Evolutionary conservation across 768 basidiomycete species (phyloP).

Genomic region (Amanita thiersii): DNA sequence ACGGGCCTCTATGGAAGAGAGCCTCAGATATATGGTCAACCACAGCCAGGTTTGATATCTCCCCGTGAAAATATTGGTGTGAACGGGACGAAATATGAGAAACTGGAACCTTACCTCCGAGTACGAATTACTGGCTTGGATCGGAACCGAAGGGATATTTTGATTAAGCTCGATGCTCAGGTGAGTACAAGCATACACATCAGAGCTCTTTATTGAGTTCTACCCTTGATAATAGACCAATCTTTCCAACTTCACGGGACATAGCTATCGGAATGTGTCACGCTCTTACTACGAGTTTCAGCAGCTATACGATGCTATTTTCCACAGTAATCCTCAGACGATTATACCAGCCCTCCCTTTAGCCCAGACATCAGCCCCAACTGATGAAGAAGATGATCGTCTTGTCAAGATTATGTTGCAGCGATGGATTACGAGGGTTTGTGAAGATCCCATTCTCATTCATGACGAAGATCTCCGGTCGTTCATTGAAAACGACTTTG

Average conservation of each 20-base stretch:
- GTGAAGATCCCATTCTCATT: conserved; percentile 83
- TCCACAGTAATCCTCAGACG: conserved; percentile 90
- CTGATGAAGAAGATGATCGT: conserved; percentile 97
- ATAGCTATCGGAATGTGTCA: conserved; percentile 88
- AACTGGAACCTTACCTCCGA: conserved; percentile 75
- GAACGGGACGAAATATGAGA: conserved; percentile 70
- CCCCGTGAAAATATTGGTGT: conserved; percentile 55
- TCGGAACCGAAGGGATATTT: conserved; percentile 89
- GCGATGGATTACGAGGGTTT: conserved; percentile 88
- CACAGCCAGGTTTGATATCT: conserved; percentile 76
- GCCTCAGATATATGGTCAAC: conserved; percentile 83
- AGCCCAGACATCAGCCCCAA: conserved; percentile 93
- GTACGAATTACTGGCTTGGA: conserved; percentile 89
- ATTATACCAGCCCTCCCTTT: conserved; percentile 94
- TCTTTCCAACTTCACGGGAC: conserved; percentile 82
- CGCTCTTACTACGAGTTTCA: conserved; percentile 94
- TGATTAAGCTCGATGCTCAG: conserved; percentile 93
- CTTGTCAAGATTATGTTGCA: conserved; percentile 93
- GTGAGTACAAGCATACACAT: conserved; percentile 32
- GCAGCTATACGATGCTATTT: conserved; percentile 85
- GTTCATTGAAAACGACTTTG: conserved; percentile 97
- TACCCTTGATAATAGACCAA: conserved; percentile 62
- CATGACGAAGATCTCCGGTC: conserved; percentile 90
- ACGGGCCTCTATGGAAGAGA: conserved; percentile 67
- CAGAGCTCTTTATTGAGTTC: not conserved